Evolutionary conservation across 441 rosid species (phyloP).

Genomic region (Adansonia grandidieri): DNA sequence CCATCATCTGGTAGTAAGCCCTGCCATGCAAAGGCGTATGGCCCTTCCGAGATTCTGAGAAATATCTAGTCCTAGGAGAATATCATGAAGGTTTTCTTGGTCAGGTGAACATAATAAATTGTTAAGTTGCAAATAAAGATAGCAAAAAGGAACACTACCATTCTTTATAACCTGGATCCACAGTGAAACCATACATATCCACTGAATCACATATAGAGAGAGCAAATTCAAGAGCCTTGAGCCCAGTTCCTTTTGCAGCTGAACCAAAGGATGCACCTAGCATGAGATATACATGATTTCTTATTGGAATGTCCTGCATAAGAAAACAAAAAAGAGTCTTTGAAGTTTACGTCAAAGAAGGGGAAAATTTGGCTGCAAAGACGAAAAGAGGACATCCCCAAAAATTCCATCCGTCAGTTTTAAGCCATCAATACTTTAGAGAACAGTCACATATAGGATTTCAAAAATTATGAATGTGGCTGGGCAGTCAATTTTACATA

Average conservation of each 20-base stretch:
- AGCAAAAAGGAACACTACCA: constrained; percentile 53
- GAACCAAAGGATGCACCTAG: constrained; percentile 95
- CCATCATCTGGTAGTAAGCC: constrained; percentile 99
- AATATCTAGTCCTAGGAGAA: constrained; percentile 84
- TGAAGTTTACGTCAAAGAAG: not conserved
- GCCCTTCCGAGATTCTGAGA: constrained; percentile 93
- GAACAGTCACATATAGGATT: not conserved
- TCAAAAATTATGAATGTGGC: not conserved
- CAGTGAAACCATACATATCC: constrained; percentile 97
- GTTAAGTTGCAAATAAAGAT: constrained; percentile 14
- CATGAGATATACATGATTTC: constrained; percentile 87
- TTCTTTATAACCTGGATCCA: constrained; percentile 95
- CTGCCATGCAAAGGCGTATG: constrained; percentile 97
- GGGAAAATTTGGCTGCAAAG: not conserved
- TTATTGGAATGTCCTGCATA: constrained; percentile 90
- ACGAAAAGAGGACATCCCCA: not conserved
- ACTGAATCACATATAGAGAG: constrained; percentile 88
- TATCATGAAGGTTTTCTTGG: constrained; percentile 15
- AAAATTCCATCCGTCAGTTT: not conserved
- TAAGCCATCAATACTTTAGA: not conserved
- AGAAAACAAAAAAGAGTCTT: not conserved
- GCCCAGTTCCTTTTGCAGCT: constrained; percentile 97
- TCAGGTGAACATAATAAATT: constrained; percentile 14
- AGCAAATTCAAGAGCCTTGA: constrained; percentile 96
- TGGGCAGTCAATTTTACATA: constrained; percentile 7